Percentiles rank a stretch among this genome's conserved stretches.
These are phyloP conservation scores for Penicillium capsulatum DNA, from an alignment of 2,329 filamentous ascomycete genomes.

Conservation along the genomic window DNA sequence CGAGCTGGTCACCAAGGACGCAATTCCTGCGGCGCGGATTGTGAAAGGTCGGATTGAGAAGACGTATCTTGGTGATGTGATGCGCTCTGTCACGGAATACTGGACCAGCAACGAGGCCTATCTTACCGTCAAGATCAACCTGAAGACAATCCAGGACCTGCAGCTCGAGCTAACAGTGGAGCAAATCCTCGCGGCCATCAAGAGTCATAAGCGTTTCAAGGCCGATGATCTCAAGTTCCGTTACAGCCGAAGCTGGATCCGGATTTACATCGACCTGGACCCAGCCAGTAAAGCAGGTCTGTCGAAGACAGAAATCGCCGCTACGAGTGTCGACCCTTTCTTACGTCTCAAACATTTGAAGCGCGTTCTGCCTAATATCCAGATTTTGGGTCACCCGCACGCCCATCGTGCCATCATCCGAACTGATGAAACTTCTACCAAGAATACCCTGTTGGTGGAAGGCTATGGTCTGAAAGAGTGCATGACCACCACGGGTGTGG, in stretches of 20 bases:
- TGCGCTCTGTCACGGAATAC: slow-evolving; percentile 78
- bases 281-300: slow-evolving; percentile 32
- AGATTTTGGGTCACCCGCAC: slow-evolving; percentile 84
- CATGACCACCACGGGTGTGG: slow-evolving; percentile 89
- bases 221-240: slow-evolving; percentile 61
- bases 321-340: slow-evolving; percentile 44
- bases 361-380: slow-evolving; percentile 72
- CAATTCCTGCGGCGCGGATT: slow-evolving; percentile 76
- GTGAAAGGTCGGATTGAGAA: slow-evolving; percentile 95
- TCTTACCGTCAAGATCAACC: slow-evolving; percentile 77
- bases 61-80: slow-evolving; percentile 78
- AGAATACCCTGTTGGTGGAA: slow-evolving; percentile 78
- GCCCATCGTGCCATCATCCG: slow-evolving; percentile 85
- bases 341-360: slow-evolving; percentile 77
- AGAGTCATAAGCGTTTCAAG: slow-evolving; percentile 72
- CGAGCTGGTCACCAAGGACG: slow-evolving; percentile 69
- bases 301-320: slow-evolving; percentile 42
- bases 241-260: slow-evolving; percentile 53
- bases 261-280: slow-evolving; percentile 61
- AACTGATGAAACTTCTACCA: slow-evolving; percentile 64
- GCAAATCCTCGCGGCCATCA: slow-evolving; percentile 73
- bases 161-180: slow-evolving; percentile 71
- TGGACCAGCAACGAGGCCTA: slow-evolving; percentile 75
- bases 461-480: slow-evolving; percentile 85
- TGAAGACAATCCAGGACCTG: slow-evolving; percentile 70